These are phyloP conservation scores for Acanthamoeba royreba DNA, from an alignment of 208 protist genomes.

Conservation along the genomic window DNA sequence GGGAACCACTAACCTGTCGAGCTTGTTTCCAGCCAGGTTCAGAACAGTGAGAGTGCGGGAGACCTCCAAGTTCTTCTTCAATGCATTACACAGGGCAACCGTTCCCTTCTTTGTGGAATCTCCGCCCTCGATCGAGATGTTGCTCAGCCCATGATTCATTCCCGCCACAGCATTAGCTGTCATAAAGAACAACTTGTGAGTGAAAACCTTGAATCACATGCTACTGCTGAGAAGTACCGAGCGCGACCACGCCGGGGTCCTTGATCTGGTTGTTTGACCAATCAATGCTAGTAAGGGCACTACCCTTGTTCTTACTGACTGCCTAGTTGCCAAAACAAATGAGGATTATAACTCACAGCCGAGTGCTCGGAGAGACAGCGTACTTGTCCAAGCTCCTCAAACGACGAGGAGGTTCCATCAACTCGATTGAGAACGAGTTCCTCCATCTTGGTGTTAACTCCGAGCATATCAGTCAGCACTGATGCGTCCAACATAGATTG, in stretches of 20 bases:
- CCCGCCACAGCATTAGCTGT: background rate
- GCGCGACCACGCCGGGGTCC: background rate
- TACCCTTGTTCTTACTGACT: constrained; percentile 27
- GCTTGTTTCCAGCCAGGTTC: constrained; percentile 62
- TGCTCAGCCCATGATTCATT: background rate
- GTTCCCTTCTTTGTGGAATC: constrained; percentile 45
- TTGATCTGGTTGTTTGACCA: constrained; percentile 30
- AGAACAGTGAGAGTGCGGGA: constrained; percentile 54
- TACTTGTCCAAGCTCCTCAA: background rate
- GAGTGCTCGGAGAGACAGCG: background rate
- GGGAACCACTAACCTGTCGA: constrained; percentile 40
- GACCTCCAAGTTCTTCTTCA: constrained; percentile 71
- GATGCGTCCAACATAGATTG: background rate
- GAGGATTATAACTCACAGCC: background rate
- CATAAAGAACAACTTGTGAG: background rate
- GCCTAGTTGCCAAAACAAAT: background rate
- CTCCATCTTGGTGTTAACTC: constrained; percentile 28
- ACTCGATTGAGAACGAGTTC: constrained; percentile 20
- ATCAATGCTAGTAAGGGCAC: constrained; percentile 14
- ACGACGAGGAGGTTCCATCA: constrained; percentile 8
- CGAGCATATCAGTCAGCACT: constrained; percentile 17
- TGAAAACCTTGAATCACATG: background rate
- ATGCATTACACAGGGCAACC: constrained; percentile 18
- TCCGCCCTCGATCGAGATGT: background rate
- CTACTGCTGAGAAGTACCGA: background rate